phyloP scores from a whole-genome alignment of 1,284 basidiomycete genomes.

The Phellinidium pouzarii region DNA sequence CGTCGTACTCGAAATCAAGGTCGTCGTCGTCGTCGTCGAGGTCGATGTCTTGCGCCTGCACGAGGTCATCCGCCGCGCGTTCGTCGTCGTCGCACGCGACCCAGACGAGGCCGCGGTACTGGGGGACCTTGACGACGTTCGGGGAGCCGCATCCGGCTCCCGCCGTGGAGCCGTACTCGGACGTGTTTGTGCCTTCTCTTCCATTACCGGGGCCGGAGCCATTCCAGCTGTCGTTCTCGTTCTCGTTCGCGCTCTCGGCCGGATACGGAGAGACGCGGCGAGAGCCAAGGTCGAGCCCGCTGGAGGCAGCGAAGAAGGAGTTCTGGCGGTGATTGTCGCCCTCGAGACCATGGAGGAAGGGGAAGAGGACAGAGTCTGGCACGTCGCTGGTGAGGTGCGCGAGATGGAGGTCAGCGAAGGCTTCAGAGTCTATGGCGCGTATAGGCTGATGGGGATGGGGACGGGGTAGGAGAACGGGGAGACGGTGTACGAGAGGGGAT shows the following conservation, averaged over 20 bases:
- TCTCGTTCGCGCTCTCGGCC: neutral
- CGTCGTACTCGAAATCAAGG: slow-evolving; percentile 21
- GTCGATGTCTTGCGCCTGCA: slow-evolving; percentile 17
- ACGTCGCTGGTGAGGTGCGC: slow-evolving; percentile 60
- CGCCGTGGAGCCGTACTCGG: no score
- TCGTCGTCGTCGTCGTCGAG: slow-evolving; percentile 20
- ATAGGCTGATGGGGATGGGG: slow-evolving; percentile 36
- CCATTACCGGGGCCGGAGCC: no score
- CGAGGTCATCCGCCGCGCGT: slow-evolving; percentile 14
- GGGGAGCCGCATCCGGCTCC: slow-evolving; percentile 11
- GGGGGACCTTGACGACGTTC: slow-evolving; percentile 32
- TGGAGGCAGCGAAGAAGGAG: slow-evolving; percentile 57
- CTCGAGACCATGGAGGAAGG: slow-evolving; percentile 80
- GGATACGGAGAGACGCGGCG: slow-evolving; percentile 18
- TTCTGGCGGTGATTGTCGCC: slow-evolving; percentile 72
- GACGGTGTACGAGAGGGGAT: slow-evolving; percentile 16
- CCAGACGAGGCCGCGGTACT: slow-evolving; percentile 63
- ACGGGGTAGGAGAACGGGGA: slow-evolving; percentile 34
- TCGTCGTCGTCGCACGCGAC: slow-evolving; percentile 63
- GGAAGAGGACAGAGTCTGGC: slow-evolving; percentile 73
- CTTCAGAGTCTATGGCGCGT: slow-evolving; percentile 44
- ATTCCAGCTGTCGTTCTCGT: slow-evolving; percentile 1
- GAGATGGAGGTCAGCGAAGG: slow-evolving; percentile 58
- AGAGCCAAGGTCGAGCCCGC: slow-evolving; percentile 22
- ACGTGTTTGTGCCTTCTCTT: neutral